Evolutionary conservation across 78 protist genomes (phyloP).

Genomic region (Dictyostelium brefeldianum): DNA sequence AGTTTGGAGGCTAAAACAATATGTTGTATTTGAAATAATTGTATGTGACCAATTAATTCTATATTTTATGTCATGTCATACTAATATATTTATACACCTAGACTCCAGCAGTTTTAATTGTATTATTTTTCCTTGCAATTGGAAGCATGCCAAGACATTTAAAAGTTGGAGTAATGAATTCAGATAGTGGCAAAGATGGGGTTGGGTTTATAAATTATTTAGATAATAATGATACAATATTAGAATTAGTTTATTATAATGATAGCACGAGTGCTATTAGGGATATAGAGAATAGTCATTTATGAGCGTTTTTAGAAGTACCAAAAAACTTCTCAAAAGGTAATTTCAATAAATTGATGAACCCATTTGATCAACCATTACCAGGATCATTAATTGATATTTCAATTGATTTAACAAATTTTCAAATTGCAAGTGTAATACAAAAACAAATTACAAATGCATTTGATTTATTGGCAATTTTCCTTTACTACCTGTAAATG

Average conservation of each 20-base stretch:
- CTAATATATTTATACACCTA: too few relatives aligned
- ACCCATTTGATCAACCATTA: neutral
- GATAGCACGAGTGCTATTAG: neutral
- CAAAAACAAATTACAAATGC: neutral
- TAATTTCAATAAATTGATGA: neutral
- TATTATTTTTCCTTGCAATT: slow-evolving; percentile 42
- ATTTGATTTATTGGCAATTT: neutral
- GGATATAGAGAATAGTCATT: neutral
- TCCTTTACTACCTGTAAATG: too few relatives aligned
- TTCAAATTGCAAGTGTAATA: neutral
- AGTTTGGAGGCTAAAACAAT: neutral
- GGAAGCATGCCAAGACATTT: slow-evolving; percentile 25
- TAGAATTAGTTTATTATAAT: neutral
- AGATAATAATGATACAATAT: neutral
- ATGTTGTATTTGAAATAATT: neutral
- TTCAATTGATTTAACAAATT: slow-evolving; percentile 3
- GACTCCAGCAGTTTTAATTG: neutral
- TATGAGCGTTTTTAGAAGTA: slow-evolving; percentile 2
- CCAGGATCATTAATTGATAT: slow-evolving; percentile 5
- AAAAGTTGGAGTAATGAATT: slow-evolving; percentile 18
- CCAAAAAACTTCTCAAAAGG: slow-evolving; percentile 19
- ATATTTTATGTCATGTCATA: too few relatives aligned
- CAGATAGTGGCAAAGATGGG: slow-evolving; percentile 6
- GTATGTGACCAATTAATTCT: too few relatives aligned
- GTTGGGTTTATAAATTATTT: neutral